Evolutionary conservation across 148 eudicot genomes (phyloP).

Genomic region (Rhododendron griersonianum): DNA sequence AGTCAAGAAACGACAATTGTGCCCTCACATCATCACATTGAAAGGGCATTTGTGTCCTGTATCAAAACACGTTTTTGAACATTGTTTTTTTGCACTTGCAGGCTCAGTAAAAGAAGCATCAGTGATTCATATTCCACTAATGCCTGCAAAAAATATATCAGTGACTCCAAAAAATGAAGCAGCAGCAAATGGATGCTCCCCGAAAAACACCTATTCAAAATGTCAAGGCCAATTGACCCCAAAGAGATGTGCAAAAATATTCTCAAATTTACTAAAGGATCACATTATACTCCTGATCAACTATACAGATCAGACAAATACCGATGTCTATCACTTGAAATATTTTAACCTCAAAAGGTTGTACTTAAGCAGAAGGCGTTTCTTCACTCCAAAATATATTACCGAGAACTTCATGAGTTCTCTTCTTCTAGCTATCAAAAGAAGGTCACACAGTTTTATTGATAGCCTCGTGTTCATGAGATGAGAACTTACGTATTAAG

Average conservation of each 20-base stretch:
- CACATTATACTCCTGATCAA: neutral
- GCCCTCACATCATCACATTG: neutral
- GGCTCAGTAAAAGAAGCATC: neutral
- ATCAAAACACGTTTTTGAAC: neutral
- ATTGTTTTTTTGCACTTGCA: neutral
- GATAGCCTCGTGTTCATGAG: neutral
- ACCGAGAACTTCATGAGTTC: neutral
- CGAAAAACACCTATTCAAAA: neutral
- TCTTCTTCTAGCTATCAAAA: neutral
- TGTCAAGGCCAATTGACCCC: neutral
- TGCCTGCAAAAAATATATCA: constrained; percentile 27
- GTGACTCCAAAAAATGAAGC: neutral
- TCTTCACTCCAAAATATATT: neutral
- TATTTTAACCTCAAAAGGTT: neutral
- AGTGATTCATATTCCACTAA: constrained; percentile 36
- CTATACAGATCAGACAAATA: neutral
- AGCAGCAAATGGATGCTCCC: neutral
- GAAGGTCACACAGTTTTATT: neutral
- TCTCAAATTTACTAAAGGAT: neutral
- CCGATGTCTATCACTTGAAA: neutral
- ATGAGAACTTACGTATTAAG: neutral
- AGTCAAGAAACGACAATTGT: neutral
- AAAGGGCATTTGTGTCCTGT: neutral
- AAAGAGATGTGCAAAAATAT: neutral
- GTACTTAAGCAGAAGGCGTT: neutral